Conservation (phyloP, 2,329 filamentous ascomycete genomes). For the Exophiala aquamarina region DNA sequence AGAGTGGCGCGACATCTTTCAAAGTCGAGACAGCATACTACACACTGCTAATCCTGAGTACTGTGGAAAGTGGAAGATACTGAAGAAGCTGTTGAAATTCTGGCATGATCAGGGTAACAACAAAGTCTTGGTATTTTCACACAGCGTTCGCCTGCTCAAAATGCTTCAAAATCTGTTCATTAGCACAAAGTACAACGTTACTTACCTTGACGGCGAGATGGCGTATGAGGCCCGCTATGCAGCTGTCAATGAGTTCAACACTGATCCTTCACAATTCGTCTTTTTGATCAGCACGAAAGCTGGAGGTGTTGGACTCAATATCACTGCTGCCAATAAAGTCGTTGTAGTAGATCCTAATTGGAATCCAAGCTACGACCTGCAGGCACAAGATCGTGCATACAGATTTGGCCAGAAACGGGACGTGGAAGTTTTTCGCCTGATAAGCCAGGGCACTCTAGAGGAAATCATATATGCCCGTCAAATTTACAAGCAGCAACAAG, state of each 20-base stretch:
- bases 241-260: constrained; percentile 87
- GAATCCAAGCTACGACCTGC: constrained; percentile 93
- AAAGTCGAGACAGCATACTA: constrained; percentile 72
- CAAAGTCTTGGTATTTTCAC: constrained; percentile 93
- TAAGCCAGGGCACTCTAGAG: constrained; percentile 90
- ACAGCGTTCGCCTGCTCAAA: constrained; percentile 79
- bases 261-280: constrained; percentile 82
- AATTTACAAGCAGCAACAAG: constrained; percentile 98
- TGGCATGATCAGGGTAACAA: constrained; percentile 82
- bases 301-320: constrained; percentile 91
- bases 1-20: constrained; percentile 72
- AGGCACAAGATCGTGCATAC: constrained; percentile 95
- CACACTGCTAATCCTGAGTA: constrained; percentile 84
- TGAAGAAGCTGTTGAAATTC: constrained; percentile 81
- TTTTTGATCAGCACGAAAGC: constrained; percentile 94
- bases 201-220: constrained; percentile 84
- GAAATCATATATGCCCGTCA: constrained; percentile 96
- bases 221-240: constrained; percentile 78
- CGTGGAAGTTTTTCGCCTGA: constrained; percentile 90
- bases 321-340: constrained; percentile 96
- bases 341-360: constrained; percentile 96
- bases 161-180: constrained; percentile 85
- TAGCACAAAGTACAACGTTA: constrained; percentile 85
- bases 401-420: constrained; percentile 90
- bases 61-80: constrained; percentile 94